Evolutionary conservation across 192 early-diverging fungal genomes (phyloP), one percentile per base, ranked within the genome.

Genomic region (Coemansia sp.): DNA sequence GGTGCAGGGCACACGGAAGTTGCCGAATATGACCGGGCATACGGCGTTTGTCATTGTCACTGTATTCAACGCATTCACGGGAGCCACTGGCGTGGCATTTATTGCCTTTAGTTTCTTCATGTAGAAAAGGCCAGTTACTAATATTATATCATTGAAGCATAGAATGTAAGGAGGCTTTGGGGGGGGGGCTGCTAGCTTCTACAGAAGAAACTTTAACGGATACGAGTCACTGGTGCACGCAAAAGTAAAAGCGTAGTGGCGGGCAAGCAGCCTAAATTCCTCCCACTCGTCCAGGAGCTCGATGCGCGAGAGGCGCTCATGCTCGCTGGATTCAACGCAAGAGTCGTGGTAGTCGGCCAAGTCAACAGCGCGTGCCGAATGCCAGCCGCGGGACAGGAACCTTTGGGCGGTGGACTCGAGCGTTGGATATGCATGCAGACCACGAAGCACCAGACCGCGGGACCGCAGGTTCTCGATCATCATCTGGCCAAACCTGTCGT

Each of bases 201-300:
- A n/a, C 6, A 14, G 6, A 41, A 41, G 39, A 26, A 34, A 7
- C 0, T 1, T 20, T 49, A 78, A 69, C 18, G 44, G 62, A n/a
- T 59, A 21, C 3, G 67, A 21, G 5, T 65, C 45, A 6, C 41
- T 35, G 4, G 71, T 84, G 62, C 73, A 86, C 5, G 92, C 89
- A 87, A 88, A 91, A 0, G 92, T 86, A 51, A 96, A 84, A 45
- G 93, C 95, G 62, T 98, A 98, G 84, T 98, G 96, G 5, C 76
- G 77, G 2, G 88, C 86, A 35, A 98, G 83, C 18, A 98, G 67
- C 26, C 70, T 76, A 91, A 93, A 98, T 77, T 95, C 95, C 74
- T 98, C 96, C 39, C 94, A 72, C 83, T 98, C 95, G 74, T 96
- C 95, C 67, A 96, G 85, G 15, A 94, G 85, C 71, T 98, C 95